phyloP scores from a whole-genome alignment of 225 moss, liverwort and hornwort genomes.

The Pseudisothecium myosuroides region DNA sequence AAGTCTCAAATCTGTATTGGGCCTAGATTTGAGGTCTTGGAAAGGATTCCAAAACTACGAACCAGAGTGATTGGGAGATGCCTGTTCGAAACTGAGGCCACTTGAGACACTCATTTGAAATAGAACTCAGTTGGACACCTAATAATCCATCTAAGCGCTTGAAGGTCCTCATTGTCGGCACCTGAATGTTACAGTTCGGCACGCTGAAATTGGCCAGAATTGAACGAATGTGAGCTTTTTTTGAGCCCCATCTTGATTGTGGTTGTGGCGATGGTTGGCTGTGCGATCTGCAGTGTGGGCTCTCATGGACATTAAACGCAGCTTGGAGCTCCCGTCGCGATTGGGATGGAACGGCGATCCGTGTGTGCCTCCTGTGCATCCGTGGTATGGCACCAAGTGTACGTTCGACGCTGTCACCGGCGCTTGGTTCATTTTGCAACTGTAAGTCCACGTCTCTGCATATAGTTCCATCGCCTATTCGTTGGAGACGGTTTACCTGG shows the following conservation, averaged over 20 bases:
- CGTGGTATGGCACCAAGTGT: slow-evolving; percentile 71
- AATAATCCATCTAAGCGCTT: not conserved
- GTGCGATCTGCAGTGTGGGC: slow-evolving; percentile 64
- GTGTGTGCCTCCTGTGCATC: slow-evolving; percentile 70
- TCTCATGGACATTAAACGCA: slow-evolving; percentile 52
- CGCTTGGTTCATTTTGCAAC: slow-evolving; percentile 52
- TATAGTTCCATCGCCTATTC: not conserved
- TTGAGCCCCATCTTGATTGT: not conserved
- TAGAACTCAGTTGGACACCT: not conserved
- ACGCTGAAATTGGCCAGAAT: not conserved
- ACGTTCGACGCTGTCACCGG: slow-evolving; percentile 20
- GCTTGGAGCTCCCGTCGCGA: slow-evolving; percentile 51
- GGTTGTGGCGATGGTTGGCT: not conserved
- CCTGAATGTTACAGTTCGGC: too few relatives aligned
- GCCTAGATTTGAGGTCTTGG: not conserved
- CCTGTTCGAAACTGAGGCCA: not conserved
- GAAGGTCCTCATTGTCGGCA: not conserved
- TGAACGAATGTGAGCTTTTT: not conserved
- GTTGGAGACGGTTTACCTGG: not conserved
- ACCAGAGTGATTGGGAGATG: not conserved
- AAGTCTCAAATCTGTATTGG: not conserved
- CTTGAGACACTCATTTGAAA: not conserved
- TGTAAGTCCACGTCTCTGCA: slow-evolving; percentile 31
- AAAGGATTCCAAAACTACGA: not conserved
- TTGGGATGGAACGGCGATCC: slow-evolving; percentile 98